phyloP scores from a whole-genome alignment of 2,329 filamentous ascomycete genomes.

The Phialocephala sp. region DNA sequence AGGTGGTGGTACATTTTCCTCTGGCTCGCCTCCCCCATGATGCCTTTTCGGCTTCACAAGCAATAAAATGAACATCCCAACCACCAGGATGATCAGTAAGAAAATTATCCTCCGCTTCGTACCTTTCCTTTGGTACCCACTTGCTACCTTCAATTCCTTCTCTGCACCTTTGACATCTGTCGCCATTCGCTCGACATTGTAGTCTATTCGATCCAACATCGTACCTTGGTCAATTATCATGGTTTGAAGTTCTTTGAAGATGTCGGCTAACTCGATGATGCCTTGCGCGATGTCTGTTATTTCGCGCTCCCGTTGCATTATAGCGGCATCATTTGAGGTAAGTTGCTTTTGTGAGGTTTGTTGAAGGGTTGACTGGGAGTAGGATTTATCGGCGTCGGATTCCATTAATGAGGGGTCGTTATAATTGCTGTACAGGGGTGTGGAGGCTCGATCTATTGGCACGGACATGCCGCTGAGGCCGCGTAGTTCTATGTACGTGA shows the following conservation, averaged over 20 bases:
- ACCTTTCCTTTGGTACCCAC: slow-evolving; percentile 84
- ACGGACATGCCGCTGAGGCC: slow-evolving; percentile 68
- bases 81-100: slow-evolving; percentile 82
- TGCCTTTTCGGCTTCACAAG: slow-evolving; percentile 65
- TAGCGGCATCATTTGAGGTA: slow-evolving; percentile 80
- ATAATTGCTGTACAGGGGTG: slow-evolving; percentile 62
- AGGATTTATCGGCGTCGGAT: slow-evolving; percentile 90
- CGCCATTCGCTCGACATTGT: slow-evolving; percentile 96
- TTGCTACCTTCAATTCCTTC: slow-evolving; percentile 87
- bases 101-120: slow-evolving; percentile 94
- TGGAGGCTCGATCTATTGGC: slow-evolving; percentile 59
- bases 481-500: slow-evolving; percentile 65
- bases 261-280: slow-evolving; percentile 94
- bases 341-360: slow-evolving; percentile 70
- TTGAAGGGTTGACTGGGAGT: slow-evolving; percentile 87
- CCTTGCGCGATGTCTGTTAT: slow-evolving; percentile 98
- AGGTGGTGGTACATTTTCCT: slow-evolving; percentile 38
- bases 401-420: slow-evolving; percentile 88
- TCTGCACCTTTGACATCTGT: slow-evolving; percentile 91
- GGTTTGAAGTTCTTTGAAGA: slow-evolving; percentile 92
- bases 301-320: slow-evolving; percentile 90
- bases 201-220: slow-evolving; percentile 93
- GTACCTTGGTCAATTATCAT: slow-evolving; percentile 96
- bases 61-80: slow-evolving; percentile 84
- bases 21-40: slow-evolving; percentile 17